phyloP scores from a whole-genome alignment of 108 stramenopile species.

The Fragilariopsis cylindrus region DNA sequence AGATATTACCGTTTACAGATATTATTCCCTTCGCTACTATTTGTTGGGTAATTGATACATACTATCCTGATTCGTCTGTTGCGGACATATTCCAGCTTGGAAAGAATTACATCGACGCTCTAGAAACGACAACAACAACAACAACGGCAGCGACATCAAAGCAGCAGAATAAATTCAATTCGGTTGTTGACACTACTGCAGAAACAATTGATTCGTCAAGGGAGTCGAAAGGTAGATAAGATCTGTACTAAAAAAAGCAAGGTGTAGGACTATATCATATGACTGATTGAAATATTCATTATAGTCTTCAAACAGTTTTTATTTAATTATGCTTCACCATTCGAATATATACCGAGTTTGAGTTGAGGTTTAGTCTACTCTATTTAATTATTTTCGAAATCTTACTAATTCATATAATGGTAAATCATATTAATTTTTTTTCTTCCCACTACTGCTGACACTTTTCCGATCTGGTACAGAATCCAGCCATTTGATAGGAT shows the following conservation, averaged over 20 bases:
- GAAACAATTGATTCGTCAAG: neutral
- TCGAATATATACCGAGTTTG: neutral
- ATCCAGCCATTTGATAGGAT: slow-evolving; percentile 89
- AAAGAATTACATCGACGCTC: slow-evolving; percentile 13
- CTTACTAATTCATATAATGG: no score
- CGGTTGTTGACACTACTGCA: neutral
- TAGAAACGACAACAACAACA: neutral
- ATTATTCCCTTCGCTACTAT: slow-evolving; percentile 74
- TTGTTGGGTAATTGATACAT: slow-evolving; percentile 74
- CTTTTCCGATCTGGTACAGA: slow-evolving; percentile 74
- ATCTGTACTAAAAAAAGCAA: no score
- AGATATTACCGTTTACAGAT: slow-evolving; percentile 84
- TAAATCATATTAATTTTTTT: neutral
- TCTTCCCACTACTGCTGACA: slow-evolving; percentile 1
- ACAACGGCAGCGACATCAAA: slow-evolving; percentile 2
- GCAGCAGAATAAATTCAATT: slow-evolving; percentile 10
- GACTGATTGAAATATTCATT: neutral
- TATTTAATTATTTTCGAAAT: no score
- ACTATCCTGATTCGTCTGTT: slow-evolving; percentile 48
- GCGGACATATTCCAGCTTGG: slow-evolving; percentile 58
- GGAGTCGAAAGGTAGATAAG: no score
- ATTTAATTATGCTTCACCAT: neutral
- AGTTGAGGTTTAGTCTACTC: no score
- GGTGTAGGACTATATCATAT: no score
- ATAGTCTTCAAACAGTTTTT: neutral